Percentiles rank a stretch among this genome's conserved stretches.
phyloP scores from a whole-genome alignment of 331 rosid species.

The Quercus tomentella region DNA sequence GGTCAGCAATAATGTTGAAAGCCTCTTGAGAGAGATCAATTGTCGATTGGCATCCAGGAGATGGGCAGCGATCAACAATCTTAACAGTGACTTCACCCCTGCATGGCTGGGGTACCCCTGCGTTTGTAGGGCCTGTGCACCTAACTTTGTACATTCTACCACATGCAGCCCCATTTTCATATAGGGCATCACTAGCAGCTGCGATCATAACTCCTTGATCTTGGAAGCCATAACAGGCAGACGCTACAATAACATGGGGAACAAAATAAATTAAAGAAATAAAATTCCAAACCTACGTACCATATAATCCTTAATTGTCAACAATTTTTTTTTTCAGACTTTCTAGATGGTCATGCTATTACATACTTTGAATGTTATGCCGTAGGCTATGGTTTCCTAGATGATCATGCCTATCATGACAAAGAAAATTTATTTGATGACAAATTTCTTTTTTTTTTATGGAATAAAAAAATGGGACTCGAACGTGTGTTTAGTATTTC shows the following conservation, averaged over 20 bases:
- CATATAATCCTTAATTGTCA: background rate
- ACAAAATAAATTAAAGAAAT: background rate
- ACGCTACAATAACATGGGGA: background rate
- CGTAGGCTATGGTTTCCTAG: background rate
- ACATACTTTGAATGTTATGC: too few species aligned
- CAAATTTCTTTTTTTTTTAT: too few species aligned
- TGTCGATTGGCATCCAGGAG: background rate
- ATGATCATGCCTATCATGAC: too few species aligned
- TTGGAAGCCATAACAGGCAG: background rate
- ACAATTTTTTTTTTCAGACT: background rate
- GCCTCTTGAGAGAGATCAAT: slow-evolving; percentile 2
- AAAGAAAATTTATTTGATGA: too few species aligned
- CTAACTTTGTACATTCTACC: background rate
- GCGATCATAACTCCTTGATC: slow-evolving; percentile 1
- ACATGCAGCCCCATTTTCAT: background rate
- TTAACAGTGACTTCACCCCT: background rate
- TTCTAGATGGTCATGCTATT: background rate
- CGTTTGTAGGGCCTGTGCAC: slow-evolving; percentile 1
- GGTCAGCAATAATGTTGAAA: background rate
- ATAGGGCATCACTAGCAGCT: background rate
- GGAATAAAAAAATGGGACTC: too few species aligned
- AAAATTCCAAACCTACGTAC: background rate
- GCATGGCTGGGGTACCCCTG: background rate
- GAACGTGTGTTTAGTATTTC: too few species aligned
- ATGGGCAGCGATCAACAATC: background rate